phyloP scores from a whole-genome alignment of 2,329 filamentous ascomycete species.

The Juglanconis oblonga region DNA sequence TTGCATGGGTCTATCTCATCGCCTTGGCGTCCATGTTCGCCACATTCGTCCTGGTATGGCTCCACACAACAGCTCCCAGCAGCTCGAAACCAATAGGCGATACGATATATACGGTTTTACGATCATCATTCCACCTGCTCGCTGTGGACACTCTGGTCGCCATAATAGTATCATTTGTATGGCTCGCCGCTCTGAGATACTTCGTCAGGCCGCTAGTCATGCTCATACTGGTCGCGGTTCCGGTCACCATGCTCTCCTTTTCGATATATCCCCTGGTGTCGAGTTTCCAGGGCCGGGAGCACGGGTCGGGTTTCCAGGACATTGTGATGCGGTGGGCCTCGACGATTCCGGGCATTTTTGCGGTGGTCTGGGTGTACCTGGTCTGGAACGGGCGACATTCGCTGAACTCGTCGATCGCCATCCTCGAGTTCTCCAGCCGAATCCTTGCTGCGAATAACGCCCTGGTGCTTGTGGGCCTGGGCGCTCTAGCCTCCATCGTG shows the following conservation, averaged over 20 bases:
- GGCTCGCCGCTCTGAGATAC: conserved; percentile 83
- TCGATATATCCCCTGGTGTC: conserved; percentile 87
- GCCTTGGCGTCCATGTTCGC: conserved; percentile 79
- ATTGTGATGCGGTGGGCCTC: conserved; percentile 84
- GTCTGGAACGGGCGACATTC: conserved; percentile 77
- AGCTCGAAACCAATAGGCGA: conserved; percentile 76
- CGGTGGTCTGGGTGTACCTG: conserved; percentile 78
- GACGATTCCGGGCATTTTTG: conserved; percentile 69
- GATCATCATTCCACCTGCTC: conserved; percentile 83
- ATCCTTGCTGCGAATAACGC: conserved; percentile 84
- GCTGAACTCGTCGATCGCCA: conserved; percentile 78
- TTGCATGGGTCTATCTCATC: conserved; percentile 86
- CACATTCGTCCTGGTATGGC: conserved; percentile 83
- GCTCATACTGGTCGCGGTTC: conserved; percentile 78
- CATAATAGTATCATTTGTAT: conserved; percentile 80
- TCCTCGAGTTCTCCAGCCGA: conserved; percentile 87
- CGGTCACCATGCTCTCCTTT: conserved; percentile 82
- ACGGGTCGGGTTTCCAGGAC: conserved; percentile 81
- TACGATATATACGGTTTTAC: conserved; percentile 87
- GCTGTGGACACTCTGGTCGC: conserved; percentile 90
- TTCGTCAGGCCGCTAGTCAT: conserved; percentile 84
- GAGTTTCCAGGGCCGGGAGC: conserved; percentile 75
- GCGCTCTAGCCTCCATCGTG: conserved; percentile 70
- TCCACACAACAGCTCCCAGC: conserved; percentile 75
- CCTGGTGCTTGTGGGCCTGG: conserved; percentile 79